phyloP scores from a whole-genome alignment of 2,329 filamentous ascomycete genomes.

The Stachybotrys chartarum region DNA sequence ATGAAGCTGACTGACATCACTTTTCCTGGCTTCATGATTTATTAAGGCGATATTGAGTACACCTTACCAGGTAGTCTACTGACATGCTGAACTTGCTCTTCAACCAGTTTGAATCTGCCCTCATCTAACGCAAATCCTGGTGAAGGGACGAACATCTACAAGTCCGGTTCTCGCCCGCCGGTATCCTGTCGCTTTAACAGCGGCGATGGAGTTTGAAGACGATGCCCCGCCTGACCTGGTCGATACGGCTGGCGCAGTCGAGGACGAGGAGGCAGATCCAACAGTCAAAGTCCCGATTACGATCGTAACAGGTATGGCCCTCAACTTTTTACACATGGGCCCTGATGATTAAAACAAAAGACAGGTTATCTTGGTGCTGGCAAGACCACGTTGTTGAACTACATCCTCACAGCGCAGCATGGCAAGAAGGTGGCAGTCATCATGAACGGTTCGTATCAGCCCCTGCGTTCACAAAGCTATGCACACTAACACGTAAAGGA shows the following conservation, averaged over 20 bases:
- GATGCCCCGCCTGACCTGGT: slow-evolving; percentile 61
- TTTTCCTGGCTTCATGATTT: too few relatives aligned
- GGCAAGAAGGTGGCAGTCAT: slow-evolving; percentile 98
- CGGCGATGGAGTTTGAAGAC: slow-evolving; percentile 55
- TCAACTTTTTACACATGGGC: too few relatives aligned
- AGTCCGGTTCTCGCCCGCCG: background rate
- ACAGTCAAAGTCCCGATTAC: slow-evolving; percentile 71
- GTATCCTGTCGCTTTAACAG: background rate
- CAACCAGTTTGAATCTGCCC: too few relatives aligned
- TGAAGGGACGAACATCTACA: too few relatives aligned
- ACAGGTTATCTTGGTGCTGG: slow-evolving; percentile 91
- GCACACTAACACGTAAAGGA: slow-evolving; percentile 7
- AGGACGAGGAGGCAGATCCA: slow-evolving; percentile 39
- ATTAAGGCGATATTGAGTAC: too few relatives aligned
- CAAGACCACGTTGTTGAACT: slow-evolving; percentile 92
- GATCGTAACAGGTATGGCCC: slow-evolving; percentile 63
- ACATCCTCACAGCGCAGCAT: slow-evolving; percentile 90
- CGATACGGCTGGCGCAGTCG: slow-evolving; percentile 30
- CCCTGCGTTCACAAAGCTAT: background rate
- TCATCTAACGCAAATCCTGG: too few relatives aligned
- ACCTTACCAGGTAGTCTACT: too few relatives aligned
- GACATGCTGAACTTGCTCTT: too few relatives aligned
- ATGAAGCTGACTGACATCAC: too few relatives aligned
- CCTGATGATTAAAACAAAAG: background rate
- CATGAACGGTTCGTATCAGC: slow-evolving; percentile 59